Percentiles rank a stretch among this genome's conserved stretches.
phyloP scores from a whole-genome alignment of 495 filamentous ascomycete genomes.

The Aspergillus kassunensis region DNA sequence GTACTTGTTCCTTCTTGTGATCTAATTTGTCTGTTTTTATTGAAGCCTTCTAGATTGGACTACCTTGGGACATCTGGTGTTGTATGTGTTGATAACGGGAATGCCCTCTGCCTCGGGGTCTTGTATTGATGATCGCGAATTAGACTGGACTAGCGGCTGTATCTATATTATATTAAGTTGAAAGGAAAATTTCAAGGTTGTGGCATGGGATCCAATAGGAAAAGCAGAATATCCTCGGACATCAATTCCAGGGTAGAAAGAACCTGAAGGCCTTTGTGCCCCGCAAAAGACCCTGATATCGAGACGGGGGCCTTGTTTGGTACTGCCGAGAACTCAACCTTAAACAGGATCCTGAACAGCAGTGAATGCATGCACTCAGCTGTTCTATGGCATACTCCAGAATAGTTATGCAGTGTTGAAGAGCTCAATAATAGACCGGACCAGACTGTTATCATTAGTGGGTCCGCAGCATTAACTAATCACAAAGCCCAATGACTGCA shows the following conservation, averaged over 20 bases:
- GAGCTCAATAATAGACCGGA: too few relatives aligned
- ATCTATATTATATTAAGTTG: background rate
- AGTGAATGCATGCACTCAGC: too few relatives aligned
- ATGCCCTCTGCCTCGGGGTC: background rate
- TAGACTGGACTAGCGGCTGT: background rate
- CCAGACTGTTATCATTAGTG: background rate
- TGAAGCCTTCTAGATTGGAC: background rate
- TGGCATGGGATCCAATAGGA: background rate
- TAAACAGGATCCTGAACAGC: too few relatives aligned
- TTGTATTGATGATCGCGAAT: background rate
- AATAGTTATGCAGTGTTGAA: too few relatives aligned
- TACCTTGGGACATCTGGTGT: background rate
- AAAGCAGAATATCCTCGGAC: too few relatives aligned
- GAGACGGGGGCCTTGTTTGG: background rate
- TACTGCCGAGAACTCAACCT: background rate
- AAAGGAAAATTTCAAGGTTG: background rate
- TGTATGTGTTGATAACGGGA: slow-evolving; percentile 1
- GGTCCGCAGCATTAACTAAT: background rate
- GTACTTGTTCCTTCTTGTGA: slow-evolving; percentile 9
- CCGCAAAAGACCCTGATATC: background rate
- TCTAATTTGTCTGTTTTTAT: background rate
- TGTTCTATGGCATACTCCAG: too few relatives aligned
- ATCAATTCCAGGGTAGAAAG: too few relatives aligned
- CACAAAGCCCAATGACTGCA: background rate
- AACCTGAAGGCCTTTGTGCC: background rate